Base-by-base conservation (phyloP, 2,329 filamentous ascomycete species). In the Colletotrichum nymphaeae region DNA sequence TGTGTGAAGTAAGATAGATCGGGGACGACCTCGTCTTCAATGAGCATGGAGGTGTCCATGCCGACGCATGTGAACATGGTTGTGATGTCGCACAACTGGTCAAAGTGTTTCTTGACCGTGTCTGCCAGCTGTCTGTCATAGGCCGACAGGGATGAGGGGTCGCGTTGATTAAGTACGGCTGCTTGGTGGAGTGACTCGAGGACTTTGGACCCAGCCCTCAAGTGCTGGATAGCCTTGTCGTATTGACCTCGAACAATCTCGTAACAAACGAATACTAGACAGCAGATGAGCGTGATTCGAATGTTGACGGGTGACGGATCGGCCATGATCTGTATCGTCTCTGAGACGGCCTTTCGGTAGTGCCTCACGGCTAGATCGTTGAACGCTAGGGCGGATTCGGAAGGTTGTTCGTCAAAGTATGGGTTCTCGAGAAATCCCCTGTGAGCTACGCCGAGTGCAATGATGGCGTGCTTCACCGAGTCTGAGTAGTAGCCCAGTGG, bases 401-500 rank as follows among this genome's bases (percentile, higher is more conserved):
- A 57, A 1, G 58, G 57, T 3, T 53, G 5, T 16, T 11, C 19
- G 5, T 69, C 69, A n/a, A 26, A 53, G 4, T 22, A 59, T 4
- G 69, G 69, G 19, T 59, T 55, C 14, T 72, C 66, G 9, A 72
- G 12, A 46, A 69, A 72, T 0, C 58, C 65, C 16, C 53, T 58
- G 24, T 72, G 69, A 11, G 69, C 69, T 5, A 67, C 58, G 7
- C 69, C 69, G 8, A 72, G 65, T 5, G 69, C 69, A 30, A 72
- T 46, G 30, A 72, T 53, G n/a, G 69, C 69, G 8, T 72, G 65
- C 59, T 69, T 69, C 26, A 72, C 52, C 16, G 69, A 64, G 6
- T 72, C 69, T 19, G 69, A 69, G 53, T 72, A 72, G 66, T 72
- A 64, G 14, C 53, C 59, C 2, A 72, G 53, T 3, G 69, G 69